phyloP scores from a whole-genome alignment of 176 grass and related monocot genomes.

The Juncus effusus region DNA sequence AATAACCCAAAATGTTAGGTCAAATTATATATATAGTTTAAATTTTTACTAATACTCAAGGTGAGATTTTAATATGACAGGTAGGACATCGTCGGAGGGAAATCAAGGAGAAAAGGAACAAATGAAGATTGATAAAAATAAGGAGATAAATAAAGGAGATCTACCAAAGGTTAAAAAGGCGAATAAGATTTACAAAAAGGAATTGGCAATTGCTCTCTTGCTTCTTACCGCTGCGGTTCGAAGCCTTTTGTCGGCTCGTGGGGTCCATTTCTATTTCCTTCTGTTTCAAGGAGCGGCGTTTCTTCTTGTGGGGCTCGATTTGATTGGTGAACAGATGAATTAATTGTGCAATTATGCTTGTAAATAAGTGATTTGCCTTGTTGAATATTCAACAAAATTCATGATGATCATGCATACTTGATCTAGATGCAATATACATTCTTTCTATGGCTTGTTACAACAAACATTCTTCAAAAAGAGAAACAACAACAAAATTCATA shows the following conservation, averaged over 20 bases:
- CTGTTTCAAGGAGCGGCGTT: conserved; percentile 70
- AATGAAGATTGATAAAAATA: conserved; percentile 17
- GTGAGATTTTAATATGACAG: neutral
- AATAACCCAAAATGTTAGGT: too few species aligned
- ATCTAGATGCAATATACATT: too few species aligned
- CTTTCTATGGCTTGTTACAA: too few species aligned
- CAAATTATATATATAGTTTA: too few species aligned
- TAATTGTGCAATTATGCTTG: conserved; percentile 27
- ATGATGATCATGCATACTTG: too few species aligned
- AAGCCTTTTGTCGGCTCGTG: conserved; percentile 67
- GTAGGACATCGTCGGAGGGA: conserved; percentile 32
- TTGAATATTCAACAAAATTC: neutral
- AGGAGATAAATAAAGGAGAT: conserved; percentile 4
- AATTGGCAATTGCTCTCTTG: conserved; percentile 63
- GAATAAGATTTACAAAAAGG: conserved; percentile 81
- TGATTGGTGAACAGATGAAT: conserved; percentile 70
- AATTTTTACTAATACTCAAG: too few species aligned
- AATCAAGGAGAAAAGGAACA: conserved; percentile 37
- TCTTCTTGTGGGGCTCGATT: conserved; percentile 71
- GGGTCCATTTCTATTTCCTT: conserved; percentile 80
- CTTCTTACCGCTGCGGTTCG: conserved; percentile 57
- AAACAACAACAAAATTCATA: too few species aligned
- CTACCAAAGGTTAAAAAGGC: conserved; percentile 40
- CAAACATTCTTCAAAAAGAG: too few species aligned
- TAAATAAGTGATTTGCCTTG: neutral